Evolutionary conservation across 805 yeast species (phyloP), one percentile per base, ranked within the genome.

Genomic region (Candida patagonica): DNA sequence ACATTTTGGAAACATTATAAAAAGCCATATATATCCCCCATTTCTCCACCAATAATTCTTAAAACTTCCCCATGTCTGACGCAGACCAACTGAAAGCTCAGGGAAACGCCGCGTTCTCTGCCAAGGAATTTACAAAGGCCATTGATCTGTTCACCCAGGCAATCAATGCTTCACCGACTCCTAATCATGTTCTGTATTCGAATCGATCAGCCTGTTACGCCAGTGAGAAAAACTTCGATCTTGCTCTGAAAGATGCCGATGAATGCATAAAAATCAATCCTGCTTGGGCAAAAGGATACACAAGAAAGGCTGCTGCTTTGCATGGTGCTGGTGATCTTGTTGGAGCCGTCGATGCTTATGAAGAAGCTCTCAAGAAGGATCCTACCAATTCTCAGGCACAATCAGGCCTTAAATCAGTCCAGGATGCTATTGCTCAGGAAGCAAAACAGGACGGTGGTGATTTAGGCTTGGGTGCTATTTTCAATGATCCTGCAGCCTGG

Each of bases 211-310:
- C 95, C 10, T 74, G 86, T 42, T 80, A 80, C 55, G 81, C 96
- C 4, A 84, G 96, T 5, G 63, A 78, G 65, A 76, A 77, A 55
- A 66, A 87, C 53, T 92, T 78, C 55, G 60, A 60, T 17, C 66
- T 78, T 44, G 98, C 97, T 3, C 67, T 86, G 44, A 66, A 69
- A 34, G 98, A 92, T 61, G 98, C 97, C 13, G 64, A 83, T 43
- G 75, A 81, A 55, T 82, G 95, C 64, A 78, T 82, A 40, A 71
- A 74, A 53, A 77, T 87, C 63, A 85, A 83, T 48, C 79, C 87
- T 12, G 49, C 80, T 2, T 92, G 97, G 97, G 87, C 96, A 17
- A 92, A 92, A 64, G 98, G 97, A 35, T 84, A 82, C 68, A 82
- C 78, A 55, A 79, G 99, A 63, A 81, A 82, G 26, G 99, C 85